Base-by-base conservation (phyloP, 2,329 filamentous ascomycete genomes). In the Pseudogymnoascus sp. region DNA sequence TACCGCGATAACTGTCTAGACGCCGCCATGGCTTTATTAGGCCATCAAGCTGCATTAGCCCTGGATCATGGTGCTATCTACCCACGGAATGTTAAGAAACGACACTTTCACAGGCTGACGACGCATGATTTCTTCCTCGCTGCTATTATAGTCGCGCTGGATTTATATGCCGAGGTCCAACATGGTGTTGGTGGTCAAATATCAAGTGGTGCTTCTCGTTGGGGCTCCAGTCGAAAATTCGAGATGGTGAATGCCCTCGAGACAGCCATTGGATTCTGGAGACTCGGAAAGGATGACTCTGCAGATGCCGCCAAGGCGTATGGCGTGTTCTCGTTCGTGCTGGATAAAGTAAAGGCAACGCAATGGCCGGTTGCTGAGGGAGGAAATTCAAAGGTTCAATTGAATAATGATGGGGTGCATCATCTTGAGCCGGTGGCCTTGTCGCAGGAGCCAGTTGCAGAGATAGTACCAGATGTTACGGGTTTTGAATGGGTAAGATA, bases 101-200 rank as follows among this genome's bases (percentile, higher is more conserved):
- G 58, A 15, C 60, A 63, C 37, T 57, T 58, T 5, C 28, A 41
- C 33, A 62, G 55, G n/a, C 21, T 59, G 0, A 39, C 45, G 28
- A 60, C 62, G 18, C 57, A 34, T 2, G 62, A 63, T 30, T 63
- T 63, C 56, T 63, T 62, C 28, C 19, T 60, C 15, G 62, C 62
- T 10, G 58, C 55, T 3, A 63, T 63, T 59, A 48, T 56, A 19
- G 19, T 63, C 15, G 60, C 60, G 19, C 39, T 63, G 15, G 62
- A 63, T 9, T 18, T 63, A 34, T 59, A 63, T 6, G 55, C 57
- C 13, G 62, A 37, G 18, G 45, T 34, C 59, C 10, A 56, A 39
- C 48, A 26, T 28, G 13, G 35, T 18, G 13, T n/a, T 33, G 9
- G 18, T 39, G n/a, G 18, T 5, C 30, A 30, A 2, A 41, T 59